phyloP scores from a whole-genome alignment of 2,329 filamentous ascomycete species.

The Ceratocystis cubensis region DNA sequence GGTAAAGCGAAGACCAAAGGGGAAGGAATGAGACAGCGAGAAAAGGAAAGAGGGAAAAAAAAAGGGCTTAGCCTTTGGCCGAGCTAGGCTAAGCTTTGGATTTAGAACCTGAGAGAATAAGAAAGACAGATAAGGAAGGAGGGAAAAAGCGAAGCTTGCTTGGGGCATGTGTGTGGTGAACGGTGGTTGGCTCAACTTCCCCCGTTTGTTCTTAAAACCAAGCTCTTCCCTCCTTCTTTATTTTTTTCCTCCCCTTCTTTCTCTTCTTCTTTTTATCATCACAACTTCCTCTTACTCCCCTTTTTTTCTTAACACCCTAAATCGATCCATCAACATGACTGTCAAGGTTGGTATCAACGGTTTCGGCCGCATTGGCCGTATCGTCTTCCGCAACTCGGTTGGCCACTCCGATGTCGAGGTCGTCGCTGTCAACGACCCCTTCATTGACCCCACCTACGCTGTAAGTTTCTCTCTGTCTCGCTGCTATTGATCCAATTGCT shows the following conservation, averaged over 20 bases:
- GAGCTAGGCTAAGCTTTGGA: not conserved
- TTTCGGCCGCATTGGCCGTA: constrained; percentile 98
- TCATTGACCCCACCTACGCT: constrained; percentile 96
- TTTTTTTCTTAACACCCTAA: constrained; percentile 9
- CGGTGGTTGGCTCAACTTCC: not conserved
- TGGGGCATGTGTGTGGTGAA: not conserved
- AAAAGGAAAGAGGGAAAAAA: not conserved
- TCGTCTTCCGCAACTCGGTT: constrained; percentile 96
- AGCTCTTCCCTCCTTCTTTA: constrained; percentile 10
- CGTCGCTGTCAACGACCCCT: constrained; percentile 97
- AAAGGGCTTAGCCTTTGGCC: not conserved
- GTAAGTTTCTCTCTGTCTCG: constrained; percentile 46
- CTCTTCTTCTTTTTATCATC: not conserved
- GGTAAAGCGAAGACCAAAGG: not conserved
- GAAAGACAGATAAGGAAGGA: constrained; percentile 2
- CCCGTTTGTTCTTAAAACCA: constrained; percentile 10
- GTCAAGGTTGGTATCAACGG: constrained; percentile 95
- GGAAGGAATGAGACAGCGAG: not conserved
- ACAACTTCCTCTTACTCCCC: constrained; percentile 4
- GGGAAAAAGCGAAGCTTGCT: not conserved
- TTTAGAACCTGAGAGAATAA: constrained; percentile 6
- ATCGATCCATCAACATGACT: constrained; percentile 30
- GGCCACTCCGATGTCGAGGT: constrained; percentile 83
- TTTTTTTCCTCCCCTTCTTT: constrained; percentile 6
- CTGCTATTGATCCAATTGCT: constrained; percentile 1